A percentile compares a stretch with the other conserved stretches of the same genome.
Evolutionary conservation across 1,139 yeast genomes (phyloP).

Genomic region (Chernovozyma sophiae-reginae): DNA sequence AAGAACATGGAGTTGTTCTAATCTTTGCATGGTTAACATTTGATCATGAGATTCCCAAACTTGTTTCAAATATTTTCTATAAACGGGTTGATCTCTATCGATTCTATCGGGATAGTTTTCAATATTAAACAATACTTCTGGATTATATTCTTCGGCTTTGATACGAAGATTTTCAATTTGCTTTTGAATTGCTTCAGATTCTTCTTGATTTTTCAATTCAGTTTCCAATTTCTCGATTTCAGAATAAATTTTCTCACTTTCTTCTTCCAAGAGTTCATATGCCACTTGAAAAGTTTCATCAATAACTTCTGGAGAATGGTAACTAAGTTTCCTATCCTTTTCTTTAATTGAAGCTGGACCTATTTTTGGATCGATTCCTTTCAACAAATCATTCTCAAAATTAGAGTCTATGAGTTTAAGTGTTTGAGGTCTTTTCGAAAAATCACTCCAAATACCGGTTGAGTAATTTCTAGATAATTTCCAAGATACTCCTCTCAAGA

Average conservation of each 20-base stretch:
- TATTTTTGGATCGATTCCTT: constrained; percentile 25
- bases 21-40: constrained; percentile 80
- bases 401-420: constrained; percentile 30
- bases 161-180: constrained; percentile 21
- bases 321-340: constrained; percentile 25
- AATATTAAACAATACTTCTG: constrained; percentile 75
- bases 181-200: constrained; percentile 6
- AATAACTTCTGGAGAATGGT: constrained; percentile 64
- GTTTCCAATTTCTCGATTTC: constrained; percentile 16
- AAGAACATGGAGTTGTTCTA: constrained; percentile 79
- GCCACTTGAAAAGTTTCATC: constrained; percentile 73
- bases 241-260: constrained; percentile 23
- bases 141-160: constrained; percentile 65
- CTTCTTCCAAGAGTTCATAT: constrained; percentile 53
- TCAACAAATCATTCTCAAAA: constrained; percentile 30
- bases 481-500: constrained; percentile 6
- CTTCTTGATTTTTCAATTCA: constrained; percentile 7
- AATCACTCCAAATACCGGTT: constrained; percentile 47
- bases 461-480: constrained; percentile 11
- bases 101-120: constrained; percentile 39
- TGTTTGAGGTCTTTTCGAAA: constrained; percentile 36
- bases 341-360: constrained; percentile 30
- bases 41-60: constrained; percentile 70
- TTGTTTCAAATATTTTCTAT: constrained; percentile 60
- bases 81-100: constrained; percentile 76